Percentiles rank a stretch among this genome's conserved stretches.
Evolutionary conservation across 805 yeast genomes (phyloP).

Genomic region (Metschnikowia cubensis): DNA sequence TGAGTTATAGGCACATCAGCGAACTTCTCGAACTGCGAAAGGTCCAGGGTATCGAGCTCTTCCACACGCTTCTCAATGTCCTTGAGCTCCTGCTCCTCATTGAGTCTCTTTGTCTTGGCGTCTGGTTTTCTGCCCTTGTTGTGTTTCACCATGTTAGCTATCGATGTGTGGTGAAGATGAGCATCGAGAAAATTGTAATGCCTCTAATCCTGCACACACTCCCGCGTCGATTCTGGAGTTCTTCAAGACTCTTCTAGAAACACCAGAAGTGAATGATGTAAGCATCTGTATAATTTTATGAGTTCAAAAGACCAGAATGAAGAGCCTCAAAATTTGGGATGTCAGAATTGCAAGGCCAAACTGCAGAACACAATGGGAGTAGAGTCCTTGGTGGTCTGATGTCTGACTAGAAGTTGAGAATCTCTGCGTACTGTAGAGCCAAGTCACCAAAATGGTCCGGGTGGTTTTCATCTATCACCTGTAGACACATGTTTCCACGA

Average conservation of each 20-base stretch:
- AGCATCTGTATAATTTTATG: background rate
- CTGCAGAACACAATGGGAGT: no score
- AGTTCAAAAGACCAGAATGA: background rate
- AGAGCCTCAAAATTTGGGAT: background rate
- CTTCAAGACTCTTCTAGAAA: background rate
- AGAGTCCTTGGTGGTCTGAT: no score
- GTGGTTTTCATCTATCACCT: slow-evolving; percentile 24
- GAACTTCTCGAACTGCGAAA: slow-evolving; percentile 35
- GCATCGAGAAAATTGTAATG: slow-evolving; percentile 11
- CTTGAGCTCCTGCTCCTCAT: slow-evolving; percentile 34
- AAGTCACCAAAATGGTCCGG: slow-evolving; percentile 37
- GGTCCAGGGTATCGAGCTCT: slow-evolving; percentile 42
- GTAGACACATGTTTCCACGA: slow-evolving; percentile 32
- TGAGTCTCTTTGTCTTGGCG: slow-evolving; percentile 21
- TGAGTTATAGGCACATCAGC: slow-evolving; percentile 73
- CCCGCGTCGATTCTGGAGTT: background rate
- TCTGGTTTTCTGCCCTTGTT: slow-evolving; percentile 17
- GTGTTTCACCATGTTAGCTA: slow-evolving; percentile 12
- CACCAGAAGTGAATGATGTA: no score
- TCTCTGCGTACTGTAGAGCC: slow-evolving; percentile 40
- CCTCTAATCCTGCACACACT: background rate
- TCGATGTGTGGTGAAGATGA: slow-evolving; percentile 7
- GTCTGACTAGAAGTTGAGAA: slow-evolving; percentile 30
- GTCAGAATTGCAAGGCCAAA: background rate
- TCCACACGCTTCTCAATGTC: slow-evolving; percentile 49